Evolutionary conservation across 495 filamentous ascomycete species (phyloP).

Genomic region (Penicillium desertorum): DNA sequence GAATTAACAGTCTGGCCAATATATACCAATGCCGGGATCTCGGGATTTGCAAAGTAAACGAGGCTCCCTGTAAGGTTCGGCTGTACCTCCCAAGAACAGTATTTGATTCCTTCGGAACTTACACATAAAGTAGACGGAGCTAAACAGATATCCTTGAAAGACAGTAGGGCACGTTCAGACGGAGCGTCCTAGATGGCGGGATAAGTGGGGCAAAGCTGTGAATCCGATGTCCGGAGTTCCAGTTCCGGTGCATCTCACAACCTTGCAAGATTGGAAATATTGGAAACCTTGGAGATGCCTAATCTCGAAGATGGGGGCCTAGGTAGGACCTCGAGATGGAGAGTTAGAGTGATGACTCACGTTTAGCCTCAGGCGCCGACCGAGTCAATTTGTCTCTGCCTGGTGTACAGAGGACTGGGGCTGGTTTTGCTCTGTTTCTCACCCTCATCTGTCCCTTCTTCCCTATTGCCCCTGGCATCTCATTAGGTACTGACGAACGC

Average conservation of each 20-base stretch:
- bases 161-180: background rate
- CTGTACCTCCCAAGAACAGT: constrained; percentile 20
- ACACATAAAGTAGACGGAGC: background rate
- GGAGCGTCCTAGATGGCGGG: background rate
- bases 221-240: background rate
- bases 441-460: background rate
- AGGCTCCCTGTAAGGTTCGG: constrained; percentile 13
- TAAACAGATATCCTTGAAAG: background rate
- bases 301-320: background rate
- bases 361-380: background rate
- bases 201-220: background rate
- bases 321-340: background rate
- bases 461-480: background rate
- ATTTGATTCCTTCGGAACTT: constrained; percentile 1
- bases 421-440: background rate
- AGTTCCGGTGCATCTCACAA: background rate
- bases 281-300: background rate
- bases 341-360: background rate
- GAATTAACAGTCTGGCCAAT: background rate
- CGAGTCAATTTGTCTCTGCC: too few species aligned
- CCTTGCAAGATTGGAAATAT: background rate
- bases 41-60: constrained; percentile 17
- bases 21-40: constrained; percentile 20
- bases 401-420: background rate
- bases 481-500: background rate